These are phyloP conservation scores for Sextonia rubra DNA, from an alignment of 164 flowering plant species.

Conservation along the genomic window DNA sequence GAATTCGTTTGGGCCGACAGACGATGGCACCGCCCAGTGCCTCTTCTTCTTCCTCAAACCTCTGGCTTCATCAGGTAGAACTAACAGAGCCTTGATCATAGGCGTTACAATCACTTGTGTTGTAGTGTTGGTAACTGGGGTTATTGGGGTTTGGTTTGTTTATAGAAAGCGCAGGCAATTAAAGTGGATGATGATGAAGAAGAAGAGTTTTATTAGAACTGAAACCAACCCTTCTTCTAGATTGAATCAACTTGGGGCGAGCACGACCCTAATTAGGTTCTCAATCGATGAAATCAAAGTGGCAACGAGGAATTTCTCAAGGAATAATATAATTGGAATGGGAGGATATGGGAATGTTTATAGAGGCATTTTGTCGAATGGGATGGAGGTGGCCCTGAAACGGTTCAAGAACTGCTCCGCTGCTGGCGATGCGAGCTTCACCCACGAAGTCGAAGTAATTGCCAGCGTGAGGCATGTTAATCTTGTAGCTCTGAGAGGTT, in stretches of 20 bases:
- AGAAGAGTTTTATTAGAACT: slow-evolving; percentile 13
- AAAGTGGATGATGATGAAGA: neutral
- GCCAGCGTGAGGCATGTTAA: slow-evolving; percentile 51
- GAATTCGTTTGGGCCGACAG: slow-evolving; percentile 39
- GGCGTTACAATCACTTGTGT: slow-evolving; percentile 26
- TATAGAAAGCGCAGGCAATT: slow-evolving; percentile 15
- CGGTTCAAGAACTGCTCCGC: slow-evolving; percentile 86
- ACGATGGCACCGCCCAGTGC: slow-evolving; percentile 37
- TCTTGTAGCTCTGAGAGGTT: slow-evolving; percentile 44
- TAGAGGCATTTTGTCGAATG: slow-evolving; percentile 61
- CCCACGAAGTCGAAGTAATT: slow-evolving; percentile 49
- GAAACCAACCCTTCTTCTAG: slow-evolving; percentile 21
- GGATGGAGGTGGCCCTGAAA: slow-evolving; percentile 74
- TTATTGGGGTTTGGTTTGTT: slow-evolving; percentile 32
- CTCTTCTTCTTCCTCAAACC: slow-evolving; percentile 17
- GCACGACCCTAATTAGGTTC: slow-evolving; percentile 51
- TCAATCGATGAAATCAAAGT: slow-evolving; percentile 61
- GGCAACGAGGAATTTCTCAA: slow-evolving; percentile 63
- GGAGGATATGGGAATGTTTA: slow-evolving; percentile 94
- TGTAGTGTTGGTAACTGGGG: slow-evolving; percentile 19
- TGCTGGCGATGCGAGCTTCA: slow-evolving; percentile 62
- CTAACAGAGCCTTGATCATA: slow-evolving; percentile 21
- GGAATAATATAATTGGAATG: slow-evolving; percentile 65
- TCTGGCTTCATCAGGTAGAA: neutral
- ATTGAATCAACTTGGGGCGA: slow-evolving; percentile 46